phyloP scores from a whole-genome alignment of 2,329 filamentous ascomycete genomes.

The Claviceps monticola region DNA sequence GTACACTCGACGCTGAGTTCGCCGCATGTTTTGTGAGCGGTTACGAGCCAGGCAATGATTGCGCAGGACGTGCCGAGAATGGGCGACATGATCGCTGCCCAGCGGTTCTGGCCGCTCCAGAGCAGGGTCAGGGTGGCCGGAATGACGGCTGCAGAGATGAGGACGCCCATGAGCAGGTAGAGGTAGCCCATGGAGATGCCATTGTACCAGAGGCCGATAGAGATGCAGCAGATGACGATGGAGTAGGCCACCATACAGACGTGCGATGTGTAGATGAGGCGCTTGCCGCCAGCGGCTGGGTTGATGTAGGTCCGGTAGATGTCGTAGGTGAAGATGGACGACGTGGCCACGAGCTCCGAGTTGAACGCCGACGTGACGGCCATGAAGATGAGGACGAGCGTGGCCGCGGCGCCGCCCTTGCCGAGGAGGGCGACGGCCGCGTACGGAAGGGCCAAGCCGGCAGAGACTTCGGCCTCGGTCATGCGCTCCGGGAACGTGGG shows the following conservation, averaged over 20 bases:
- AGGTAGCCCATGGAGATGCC: conserved; percentile 80
- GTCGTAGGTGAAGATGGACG: conserved; percentile 76
- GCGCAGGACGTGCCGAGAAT: conserved; percentile 52
- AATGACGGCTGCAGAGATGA: conserved; percentile 74
- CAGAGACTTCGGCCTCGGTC: conserved; percentile 58
- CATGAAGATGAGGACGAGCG: conserved; percentile 75
- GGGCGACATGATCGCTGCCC: conserved; percentile 54
- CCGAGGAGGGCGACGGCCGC: conserved; percentile 75
- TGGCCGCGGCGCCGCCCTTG: conserved; percentile 64
- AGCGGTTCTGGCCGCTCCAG: conserved; percentile 67
- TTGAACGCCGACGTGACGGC: conserved; percentile 77
- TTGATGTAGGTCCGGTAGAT: conserved; percentile 81
- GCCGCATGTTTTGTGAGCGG: conserved; percentile 54
- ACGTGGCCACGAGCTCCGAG: conserved; percentile 75
- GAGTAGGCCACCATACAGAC: conserved; percentile 57
- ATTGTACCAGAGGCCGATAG: conserved; percentile 58
- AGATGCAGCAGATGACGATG: conserved; percentile 63
- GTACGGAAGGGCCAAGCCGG: conserved; percentile 73
- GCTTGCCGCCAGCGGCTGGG: conserved; percentile 57
- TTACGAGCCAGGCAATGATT: conserved; percentile 64
- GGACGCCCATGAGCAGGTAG: conserved; percentile 82
- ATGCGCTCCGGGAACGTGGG: conserved; percentile 63
- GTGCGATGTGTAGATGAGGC: conserved; percentile 70
- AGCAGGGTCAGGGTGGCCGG: conserved; percentile 68
- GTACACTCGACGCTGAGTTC: conserved; percentile 58